Evolutionary conservation across 352 stramenopile species (phyloP).

Genomic region (Globisporangium camurandrum): DNA sequence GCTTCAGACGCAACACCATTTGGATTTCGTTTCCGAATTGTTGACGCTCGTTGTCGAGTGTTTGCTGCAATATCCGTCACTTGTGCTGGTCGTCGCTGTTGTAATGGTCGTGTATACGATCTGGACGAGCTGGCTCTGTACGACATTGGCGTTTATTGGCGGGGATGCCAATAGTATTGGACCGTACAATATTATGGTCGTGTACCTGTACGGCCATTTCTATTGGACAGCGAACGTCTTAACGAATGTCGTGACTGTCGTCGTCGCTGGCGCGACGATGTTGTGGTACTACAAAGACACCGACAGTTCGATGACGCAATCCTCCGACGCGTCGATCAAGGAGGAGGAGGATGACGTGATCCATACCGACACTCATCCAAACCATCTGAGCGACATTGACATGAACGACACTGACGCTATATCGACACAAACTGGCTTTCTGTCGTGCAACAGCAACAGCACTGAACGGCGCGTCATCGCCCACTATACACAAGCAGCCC

Average conservation of each 20-base stretch:
- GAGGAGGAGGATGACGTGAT: slow-evolving; percentile 26
- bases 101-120: slow-evolving; percentile 60
- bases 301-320: no score
- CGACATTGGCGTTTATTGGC: slow-evolving; percentile 65
- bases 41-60: slow-evolving; percentile 79
- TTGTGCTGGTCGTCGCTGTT: slow-evolving; percentile 39
- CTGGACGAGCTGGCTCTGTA: slow-evolving; percentile 74
- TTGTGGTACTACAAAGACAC: slow-evolving; percentile 83
- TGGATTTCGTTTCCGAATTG: slow-evolving; percentile 81
- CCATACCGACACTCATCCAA: slow-evolving; percentile 25
- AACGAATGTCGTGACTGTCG: slow-evolving; percentile 75
- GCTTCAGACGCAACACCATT: slow-evolving; percentile 42
- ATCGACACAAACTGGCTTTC: no score
- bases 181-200: slow-evolving; percentile 60
- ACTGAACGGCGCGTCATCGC: slow-evolving; percentile 51
- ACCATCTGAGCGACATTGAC: slow-evolving; percentile 3
- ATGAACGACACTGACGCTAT: no score
- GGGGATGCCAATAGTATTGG: slow-evolving; percentile 43
- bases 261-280: slow-evolving; percentile 73
- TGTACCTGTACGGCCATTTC: slow-evolving; percentile 79
- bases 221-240: slow-evolving; percentile 87
- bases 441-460: background rate
- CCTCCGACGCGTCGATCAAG: slow-evolving; percentile 37
- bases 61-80: slow-evolving; percentile 40
- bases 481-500: slow-evolving; percentile 53